Percentiles rank a stretch among this genome's conserved stretches.
These are phyloP conservation scores for Solanum chacoense DNA, from an alignment of 305 asterid species.

Conservation along the genomic window DNA sequence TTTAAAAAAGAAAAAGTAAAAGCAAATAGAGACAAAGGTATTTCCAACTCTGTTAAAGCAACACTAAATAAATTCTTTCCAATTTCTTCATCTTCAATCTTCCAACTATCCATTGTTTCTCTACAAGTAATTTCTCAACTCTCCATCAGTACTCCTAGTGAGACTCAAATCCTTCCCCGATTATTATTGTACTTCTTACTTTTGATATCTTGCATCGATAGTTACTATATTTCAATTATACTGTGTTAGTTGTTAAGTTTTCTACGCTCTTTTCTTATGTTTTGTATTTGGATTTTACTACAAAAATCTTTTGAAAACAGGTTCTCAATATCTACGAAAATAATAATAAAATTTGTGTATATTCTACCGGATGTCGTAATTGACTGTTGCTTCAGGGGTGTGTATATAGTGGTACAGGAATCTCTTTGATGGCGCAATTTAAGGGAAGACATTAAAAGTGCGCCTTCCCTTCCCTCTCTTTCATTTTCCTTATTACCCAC, in stretches of 20 bases:
- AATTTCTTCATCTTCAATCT: neutral
- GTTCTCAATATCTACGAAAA: too few relatives aligned
- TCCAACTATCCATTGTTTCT: neutral
- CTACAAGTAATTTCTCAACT: neutral
- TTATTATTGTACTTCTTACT: too few relatives aligned
- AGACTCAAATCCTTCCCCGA: neutral
- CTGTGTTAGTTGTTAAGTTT: neutral
- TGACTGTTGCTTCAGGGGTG: neutral
- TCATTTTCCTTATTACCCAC: neutral
- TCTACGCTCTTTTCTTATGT: too few relatives aligned
- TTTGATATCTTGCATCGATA: neutral
- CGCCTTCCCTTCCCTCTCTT: neutral
- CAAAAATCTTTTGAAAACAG: accelerated
- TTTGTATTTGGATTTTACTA: neutral
- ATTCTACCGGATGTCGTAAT: neutral
- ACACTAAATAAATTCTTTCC: neutral
- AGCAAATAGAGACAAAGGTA: neutral
- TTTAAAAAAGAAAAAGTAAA: neutral
- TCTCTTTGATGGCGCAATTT: slow-evolving; percentile 23
- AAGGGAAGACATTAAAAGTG: slow-evolving; percentile 15
- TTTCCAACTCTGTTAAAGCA: neutral
- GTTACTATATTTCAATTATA: neutral
- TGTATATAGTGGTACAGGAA: slow-evolving; percentile 5
- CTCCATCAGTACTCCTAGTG: neutral
- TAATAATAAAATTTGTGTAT: too few relatives aligned